Evolutionary conservation across 1,139 yeast species (phyloP), one percentile per base, ranked within the genome.

Genomic region (Hansenula lynferdii): DNA sequence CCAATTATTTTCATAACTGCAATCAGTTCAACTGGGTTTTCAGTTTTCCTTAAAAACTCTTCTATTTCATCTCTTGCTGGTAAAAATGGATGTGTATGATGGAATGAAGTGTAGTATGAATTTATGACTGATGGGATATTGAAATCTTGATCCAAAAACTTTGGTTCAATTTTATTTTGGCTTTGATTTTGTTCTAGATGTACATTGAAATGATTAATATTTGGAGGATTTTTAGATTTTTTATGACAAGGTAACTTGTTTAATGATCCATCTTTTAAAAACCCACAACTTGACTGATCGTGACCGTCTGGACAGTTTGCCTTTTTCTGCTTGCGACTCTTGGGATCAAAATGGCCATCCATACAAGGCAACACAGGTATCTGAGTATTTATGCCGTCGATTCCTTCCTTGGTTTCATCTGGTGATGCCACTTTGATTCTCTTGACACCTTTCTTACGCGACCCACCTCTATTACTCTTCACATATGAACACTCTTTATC

Each of bases 381-480:
- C 9, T 17, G 21, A 5, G 17, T 19, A 23, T 28, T 19, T 3
- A 14, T 28, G 8, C n/a, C 16, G 11, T 26, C 3, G 8, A 15
- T 4, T 3, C 19, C 10, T 14, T 8, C 20, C 8, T 39, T 26
- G 3, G 19, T 25, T 6, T 14, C 16, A 8, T 34, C 31, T 14
- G 35, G 34, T 9, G 33, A 34, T 35, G 23, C 14, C 14, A 18
- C 19, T 23, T 40, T 44, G 6, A 31, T 22, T 31, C 46, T 54
- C 41, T 42, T 55, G 6, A 67, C 68, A 5, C 76, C 77, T 45
- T 67, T 71, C 47, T 62, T 69, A 35, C 78, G 54, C 8, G 75
- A 66, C 1, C 78, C 78, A 19, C 78, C 78, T 42, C 78, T 54
- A 34, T 70, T 67, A 42, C 75, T 67, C 47, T 68, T 69, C 6